phyloP scores from a whole-genome alignment of 75 land plant species.

The Chamaecyparis obtusa region DNA sequence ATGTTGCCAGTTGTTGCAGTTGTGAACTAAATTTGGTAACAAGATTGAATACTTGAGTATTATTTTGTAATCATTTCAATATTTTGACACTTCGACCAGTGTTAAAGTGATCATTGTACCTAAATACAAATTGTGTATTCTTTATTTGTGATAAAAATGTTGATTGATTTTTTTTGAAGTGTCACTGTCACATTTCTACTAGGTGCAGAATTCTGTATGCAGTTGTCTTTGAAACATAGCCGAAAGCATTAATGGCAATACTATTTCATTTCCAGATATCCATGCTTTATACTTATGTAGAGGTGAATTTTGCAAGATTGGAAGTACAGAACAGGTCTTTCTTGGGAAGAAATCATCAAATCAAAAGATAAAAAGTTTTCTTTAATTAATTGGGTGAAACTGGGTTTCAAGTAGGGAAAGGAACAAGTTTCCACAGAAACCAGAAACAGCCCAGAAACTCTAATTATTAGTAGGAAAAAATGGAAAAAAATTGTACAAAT shows the following conservation, averaged over 20 bases:
- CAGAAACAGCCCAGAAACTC: too few relatives aligned
- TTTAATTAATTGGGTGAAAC: too few relatives aligned
- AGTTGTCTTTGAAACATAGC: neutral
- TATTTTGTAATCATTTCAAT: neutral
- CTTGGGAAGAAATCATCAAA: too few relatives aligned
- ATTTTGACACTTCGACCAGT: neutral
- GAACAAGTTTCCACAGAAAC: too few relatives aligned
- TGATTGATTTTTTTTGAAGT: neutral
- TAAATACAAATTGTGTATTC: neutral
- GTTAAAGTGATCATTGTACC: neutral
- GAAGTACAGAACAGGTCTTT: neutral
- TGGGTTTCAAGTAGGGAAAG: too few relatives aligned
- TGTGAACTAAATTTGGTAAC: neutral
- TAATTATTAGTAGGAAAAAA: too few relatives aligned
- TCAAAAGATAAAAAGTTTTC: too few relatives aligned
- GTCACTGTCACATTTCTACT: neutral
- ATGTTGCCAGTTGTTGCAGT: neutral
- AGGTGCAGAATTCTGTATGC: neutral
- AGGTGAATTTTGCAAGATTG: neutral
- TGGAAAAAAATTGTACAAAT: too few relatives aligned
- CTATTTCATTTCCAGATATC: neutral
- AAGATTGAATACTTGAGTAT: neutral
- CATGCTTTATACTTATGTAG: neutral
- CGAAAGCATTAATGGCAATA: neutral
- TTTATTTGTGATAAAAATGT: neutral